These are phyloP conservation scores for Penicillium vulpinum DNA, from an alignment of 2,329 filamentous ascomycete species.

Conservation along the genomic window DNA sequence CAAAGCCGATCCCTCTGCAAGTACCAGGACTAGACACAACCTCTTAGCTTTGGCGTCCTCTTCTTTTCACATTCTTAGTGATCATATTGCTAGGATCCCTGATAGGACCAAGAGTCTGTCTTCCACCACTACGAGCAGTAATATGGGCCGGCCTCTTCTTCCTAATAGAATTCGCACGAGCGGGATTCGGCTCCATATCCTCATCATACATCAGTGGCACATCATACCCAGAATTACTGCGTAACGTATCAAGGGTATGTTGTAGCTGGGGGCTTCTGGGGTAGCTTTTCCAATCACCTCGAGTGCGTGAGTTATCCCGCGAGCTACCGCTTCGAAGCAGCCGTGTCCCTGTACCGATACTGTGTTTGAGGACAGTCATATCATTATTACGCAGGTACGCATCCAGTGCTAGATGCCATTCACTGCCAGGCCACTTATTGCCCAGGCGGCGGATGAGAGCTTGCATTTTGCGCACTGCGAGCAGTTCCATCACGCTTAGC, in stretches of 20 bases:
- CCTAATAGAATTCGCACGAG: neutral
- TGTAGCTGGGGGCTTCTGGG: neutral
- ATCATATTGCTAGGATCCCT: slow-evolving; percentile 1
- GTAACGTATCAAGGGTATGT: too few relatives aligned
- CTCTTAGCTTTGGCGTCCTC: neutral
- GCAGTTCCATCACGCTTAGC: neutral
- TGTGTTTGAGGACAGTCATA: neutral
- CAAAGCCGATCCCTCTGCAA: neutral
- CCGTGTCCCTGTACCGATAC: slow-evolving; percentile 1
- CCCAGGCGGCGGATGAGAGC: neutral
- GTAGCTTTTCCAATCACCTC: neutral
- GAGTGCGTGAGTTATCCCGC: neutral
- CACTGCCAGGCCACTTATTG: neutral
- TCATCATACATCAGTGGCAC: neutral
- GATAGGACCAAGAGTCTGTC: neutral
- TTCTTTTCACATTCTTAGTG: neutral
- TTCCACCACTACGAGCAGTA: neutral
- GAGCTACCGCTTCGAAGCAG: neutral
- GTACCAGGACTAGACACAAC: neutral
- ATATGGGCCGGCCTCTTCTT: neutral
- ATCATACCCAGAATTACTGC: neutral
- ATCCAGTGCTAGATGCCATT: neutral
- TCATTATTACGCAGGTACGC: neutral
- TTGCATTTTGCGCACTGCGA: slow-evolving; percentile 2
- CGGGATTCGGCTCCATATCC: neutral